Percentiles rank a stretch among this genome's conserved stretches.
These are phyloP conservation scores for Excoecaria agallocha DNA, from an alignment of 345 rosid species.

Conservation along the genomic window DNA sequence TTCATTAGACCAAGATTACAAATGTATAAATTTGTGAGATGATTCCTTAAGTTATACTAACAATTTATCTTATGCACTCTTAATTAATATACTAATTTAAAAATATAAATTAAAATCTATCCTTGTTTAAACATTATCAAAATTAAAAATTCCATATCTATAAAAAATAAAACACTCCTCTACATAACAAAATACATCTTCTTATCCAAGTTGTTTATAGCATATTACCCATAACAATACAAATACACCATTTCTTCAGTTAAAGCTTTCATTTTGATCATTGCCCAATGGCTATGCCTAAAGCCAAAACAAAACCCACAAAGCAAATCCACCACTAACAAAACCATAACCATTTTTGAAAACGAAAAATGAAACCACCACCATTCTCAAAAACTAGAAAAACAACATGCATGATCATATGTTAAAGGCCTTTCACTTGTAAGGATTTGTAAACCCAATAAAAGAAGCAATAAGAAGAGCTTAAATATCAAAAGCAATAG, in stretches of 20 bases:
- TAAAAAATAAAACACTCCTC: neutral
- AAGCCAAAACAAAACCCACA: conserved; percentile 31
- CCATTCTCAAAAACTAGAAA: conserved; percentile 31
- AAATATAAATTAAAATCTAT: conserved; percentile 9
- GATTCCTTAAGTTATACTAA: too few species aligned
- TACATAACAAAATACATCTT: neutral
- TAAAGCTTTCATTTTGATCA: conserved; percentile 1
- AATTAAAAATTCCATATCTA: conserved; percentile 12
- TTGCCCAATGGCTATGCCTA: conserved; percentile 46
- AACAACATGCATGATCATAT: conserved; percentile 48
- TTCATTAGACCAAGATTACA: too few species aligned
- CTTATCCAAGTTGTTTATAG: conserved; percentile 12
- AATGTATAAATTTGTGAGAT: too few species aligned
- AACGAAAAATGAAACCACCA: too few species aligned
- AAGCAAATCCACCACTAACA: conserved; percentile 35
- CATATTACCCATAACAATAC: neutral
- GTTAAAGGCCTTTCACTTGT: conserved; percentile 50
- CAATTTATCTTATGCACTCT: neutral
- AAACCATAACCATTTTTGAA: too few species aligned
- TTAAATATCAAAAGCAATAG: neutral
- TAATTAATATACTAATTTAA: neutral
- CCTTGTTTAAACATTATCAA: conserved; percentile 1
- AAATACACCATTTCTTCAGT: neutral
- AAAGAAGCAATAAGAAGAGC: conserved; percentile 17
- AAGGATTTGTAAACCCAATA: conserved; percentile 38